Conservation (phyloP, 129 eudicot genomes). For the Flaveria sonorensis region DNA sequence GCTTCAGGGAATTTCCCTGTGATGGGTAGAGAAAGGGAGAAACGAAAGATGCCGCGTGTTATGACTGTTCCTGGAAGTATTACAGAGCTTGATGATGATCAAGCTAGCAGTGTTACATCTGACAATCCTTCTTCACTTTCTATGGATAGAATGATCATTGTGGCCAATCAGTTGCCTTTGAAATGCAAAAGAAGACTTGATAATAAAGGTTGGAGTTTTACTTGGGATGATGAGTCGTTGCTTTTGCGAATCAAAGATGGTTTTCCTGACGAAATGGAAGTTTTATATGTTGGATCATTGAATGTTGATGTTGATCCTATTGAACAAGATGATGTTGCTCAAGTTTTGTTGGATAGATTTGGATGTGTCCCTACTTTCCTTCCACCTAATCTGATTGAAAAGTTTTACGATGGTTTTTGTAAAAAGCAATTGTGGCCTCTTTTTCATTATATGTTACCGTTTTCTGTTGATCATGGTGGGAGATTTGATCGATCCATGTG, state of each 20-base stretch:
- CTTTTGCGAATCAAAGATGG: constrained; percentile 63
- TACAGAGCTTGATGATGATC: constrained; percentile 67
- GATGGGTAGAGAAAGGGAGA: constrained; percentile 57
- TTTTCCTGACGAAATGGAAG: constrained; percentile 78
- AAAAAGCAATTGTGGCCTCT: constrained; percentile 83
- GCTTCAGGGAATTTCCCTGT: constrained; percentile 73
- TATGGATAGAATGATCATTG: constrained; percentile 67
- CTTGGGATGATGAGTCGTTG: constrained; percentile 73
- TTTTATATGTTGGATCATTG: constrained; percentile 70
- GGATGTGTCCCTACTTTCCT: constrained; percentile 70
- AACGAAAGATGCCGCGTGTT: constrained; percentile 50
- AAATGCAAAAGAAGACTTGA: constrained; percentile 61
- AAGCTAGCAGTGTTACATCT: constrained; percentile 61
- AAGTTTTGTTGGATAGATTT: constrained; percentile 56
- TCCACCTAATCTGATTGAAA: constrained; percentile 59
- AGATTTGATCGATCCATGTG: constrained; percentile 68
- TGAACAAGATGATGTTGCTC: constrained; percentile 75
- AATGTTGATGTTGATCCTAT: constrained; percentile 65
- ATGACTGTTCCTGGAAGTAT: constrained; percentile 81
- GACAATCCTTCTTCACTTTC: constrained; percentile 65
- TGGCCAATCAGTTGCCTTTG: constrained; percentile 66
- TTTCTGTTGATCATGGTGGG: constrained; percentile 66
- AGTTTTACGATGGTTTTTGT: constrained; percentile 68
- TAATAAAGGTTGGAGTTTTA: constrained; percentile 70
- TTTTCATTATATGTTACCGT: constrained; percentile 73